phyloP scores from a whole-genome alignment of 2,329 filamentous ascomycete species.

The Xylariales sp. region DNA sequence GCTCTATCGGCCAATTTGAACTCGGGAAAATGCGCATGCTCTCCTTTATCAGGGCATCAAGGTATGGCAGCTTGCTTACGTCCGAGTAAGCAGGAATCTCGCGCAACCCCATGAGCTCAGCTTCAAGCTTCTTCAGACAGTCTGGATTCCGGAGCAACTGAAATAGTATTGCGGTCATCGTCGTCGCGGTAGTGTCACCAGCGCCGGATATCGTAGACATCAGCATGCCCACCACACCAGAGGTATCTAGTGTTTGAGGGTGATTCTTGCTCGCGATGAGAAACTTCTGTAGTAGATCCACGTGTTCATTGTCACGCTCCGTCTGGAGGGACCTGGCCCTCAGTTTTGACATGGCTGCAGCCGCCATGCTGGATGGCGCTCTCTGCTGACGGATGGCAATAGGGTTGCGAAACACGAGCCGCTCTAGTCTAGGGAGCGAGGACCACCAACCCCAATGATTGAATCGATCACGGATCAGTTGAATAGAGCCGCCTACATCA shows the following conservation, averaged over 20 bases:
- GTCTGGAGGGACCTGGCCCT: not conserved
- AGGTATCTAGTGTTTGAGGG: constrained; percentile 37
- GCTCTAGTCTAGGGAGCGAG: constrained; percentile 41
- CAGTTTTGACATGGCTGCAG: constrained; percentile 17
- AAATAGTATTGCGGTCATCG: constrained; percentile 31
- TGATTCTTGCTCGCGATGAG: constrained; percentile 40
- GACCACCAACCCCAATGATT: constrained; percentile 44
- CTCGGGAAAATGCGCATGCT: constrained; percentile 62
- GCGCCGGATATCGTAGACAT: constrained; percentile 46
- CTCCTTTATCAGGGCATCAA: constrained; percentile 43
- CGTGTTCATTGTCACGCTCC: not conserved
- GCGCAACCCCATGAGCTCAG: constrained; percentile 38
- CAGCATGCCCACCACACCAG: constrained; percentile 41
- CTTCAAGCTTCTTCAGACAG: constrained; percentile 56
- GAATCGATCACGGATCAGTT: constrained; percentile 43
- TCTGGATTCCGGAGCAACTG: constrained; percentile 62
- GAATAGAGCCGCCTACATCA: constrained; percentile 42
- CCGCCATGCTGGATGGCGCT: constrained; percentile 39
- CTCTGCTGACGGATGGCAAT: constrained; percentile 33
- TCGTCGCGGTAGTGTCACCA: constrained; percentile 44
- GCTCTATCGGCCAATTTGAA: constrained; percentile 68
- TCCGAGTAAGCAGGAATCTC: constrained; percentile 40
- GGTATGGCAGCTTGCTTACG: constrained; percentile 42
- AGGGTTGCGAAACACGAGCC: constrained; percentile 43
- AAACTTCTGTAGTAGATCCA: constrained; percentile 27